Conservation (phyloP, 306 rosid species). For the Nissolia schottii region DNA sequence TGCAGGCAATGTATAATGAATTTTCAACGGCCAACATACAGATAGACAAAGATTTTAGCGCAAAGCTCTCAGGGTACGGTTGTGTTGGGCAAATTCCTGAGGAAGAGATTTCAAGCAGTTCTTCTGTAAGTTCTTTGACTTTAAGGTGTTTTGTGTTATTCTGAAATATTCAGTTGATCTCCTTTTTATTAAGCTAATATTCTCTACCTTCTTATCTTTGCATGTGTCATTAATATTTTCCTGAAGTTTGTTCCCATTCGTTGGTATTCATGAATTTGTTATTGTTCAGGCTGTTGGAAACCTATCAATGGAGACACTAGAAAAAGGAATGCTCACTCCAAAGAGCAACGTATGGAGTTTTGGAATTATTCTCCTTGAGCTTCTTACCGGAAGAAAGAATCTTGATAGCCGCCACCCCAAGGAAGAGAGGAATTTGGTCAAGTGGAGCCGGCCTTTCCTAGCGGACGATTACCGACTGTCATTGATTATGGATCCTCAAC, state of each 20-base stretch:
- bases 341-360: slow-evolving; percentile 99
- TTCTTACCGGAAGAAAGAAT: slow-evolving; percentile 91
- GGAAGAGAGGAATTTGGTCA: slow-evolving; percentile 92
- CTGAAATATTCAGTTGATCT: not conserved
- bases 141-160: not conserved
- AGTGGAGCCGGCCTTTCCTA: slow-evolving; percentile 93
- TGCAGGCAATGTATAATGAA: slow-evolving; percentile 97
- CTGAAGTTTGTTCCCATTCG: not conserved
- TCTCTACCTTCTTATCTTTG: not conserved
- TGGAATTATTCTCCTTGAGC: slow-evolving; percentile 82
- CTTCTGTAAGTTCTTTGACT: slow-evolving; percentile 57
- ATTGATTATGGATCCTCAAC: slow-evolving; percentile 87
- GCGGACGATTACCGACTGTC: slow-evolving; percentile 79
- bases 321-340: slow-evolving; percentile 93
- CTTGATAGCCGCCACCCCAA: slow-evolving; percentile 85
- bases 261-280: slow-evolving; percentile 10
- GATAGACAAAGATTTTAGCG: slow-evolving; percentile 95
- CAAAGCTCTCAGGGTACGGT: slow-evolving; percentile 99
- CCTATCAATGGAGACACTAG: slow-evolving; percentile 89
- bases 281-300: slow-evolving; percentile 77
- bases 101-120: slow-evolving; percentile 69
- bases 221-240: not conserved
- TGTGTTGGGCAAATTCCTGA: slow-evolving; percentile 92
- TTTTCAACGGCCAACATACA: slow-evolving; percentile 91
- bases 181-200: not conserved